A percentile compares a stretch with the other conserved stretches of the same genome.
These are phyloP conservation scores for Auriscalpium orientale DNA, from an alignment of 768 basidiomycete genomes.

Conservation along the genomic window DNA sequence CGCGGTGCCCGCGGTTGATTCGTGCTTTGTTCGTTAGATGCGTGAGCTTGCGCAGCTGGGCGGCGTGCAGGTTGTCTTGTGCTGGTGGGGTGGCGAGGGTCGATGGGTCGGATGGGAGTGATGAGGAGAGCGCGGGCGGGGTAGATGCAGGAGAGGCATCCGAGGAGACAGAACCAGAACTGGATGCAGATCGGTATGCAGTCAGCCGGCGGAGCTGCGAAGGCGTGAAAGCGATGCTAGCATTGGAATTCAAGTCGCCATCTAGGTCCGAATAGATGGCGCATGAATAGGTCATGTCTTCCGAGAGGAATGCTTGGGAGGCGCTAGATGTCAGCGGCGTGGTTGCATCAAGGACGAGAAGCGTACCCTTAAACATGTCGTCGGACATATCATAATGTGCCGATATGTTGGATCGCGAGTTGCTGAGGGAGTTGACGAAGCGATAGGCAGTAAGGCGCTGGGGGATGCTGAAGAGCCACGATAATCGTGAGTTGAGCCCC, in stretches of 20 bases:
- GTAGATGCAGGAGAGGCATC: background rate
- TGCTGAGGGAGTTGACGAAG: conserved; percentile 11
- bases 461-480: conserved; percentile 5
- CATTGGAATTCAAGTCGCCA: conserved; percentile 18
- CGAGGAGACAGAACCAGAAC: background rate
- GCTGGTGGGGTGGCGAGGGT: background rate
- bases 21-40: conserved; percentile 36
- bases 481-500: conserved; percentile 8
- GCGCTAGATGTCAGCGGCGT: background rate
- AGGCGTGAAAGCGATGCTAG: background rate
- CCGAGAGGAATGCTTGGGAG: conserved; percentile 19
- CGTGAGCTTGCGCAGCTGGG: conserved; percentile 36
- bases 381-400: conserved; percentile 37
- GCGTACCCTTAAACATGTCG: conserved; percentile 26
- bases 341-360: background rate
- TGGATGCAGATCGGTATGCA: background rate
- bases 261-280: conserved; percentile 29
- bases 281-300: conserved; percentile 39
- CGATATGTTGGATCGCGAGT: conserved; percentile 19
- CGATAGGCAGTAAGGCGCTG: conserved; percentile 5
- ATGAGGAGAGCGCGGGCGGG: background rate
- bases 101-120: background rate
- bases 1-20: conserved; percentile 33
- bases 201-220: background rate
- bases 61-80: conserved; percentile 22